Evolutionary conservation across 345 rosid genomes (phyloP).

Genomic region (Cardamine occulta): DNA sequence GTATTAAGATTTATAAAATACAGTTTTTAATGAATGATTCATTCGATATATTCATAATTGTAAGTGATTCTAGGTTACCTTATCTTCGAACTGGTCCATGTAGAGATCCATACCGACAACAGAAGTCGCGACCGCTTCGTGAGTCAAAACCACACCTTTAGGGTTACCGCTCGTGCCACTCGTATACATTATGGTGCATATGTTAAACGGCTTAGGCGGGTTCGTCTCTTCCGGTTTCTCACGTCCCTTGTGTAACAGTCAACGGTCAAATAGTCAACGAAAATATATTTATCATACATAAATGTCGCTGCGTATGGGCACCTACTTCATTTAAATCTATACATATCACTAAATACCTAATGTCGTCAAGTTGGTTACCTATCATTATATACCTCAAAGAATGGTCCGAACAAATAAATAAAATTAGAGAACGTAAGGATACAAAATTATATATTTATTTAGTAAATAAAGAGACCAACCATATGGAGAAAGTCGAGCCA

Average conservation of each 20-base stretch:
- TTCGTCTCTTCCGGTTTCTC: constrained; percentile 54
- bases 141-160: constrained; percentile 89
- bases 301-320: background rate
- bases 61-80: constrained; percentile 50
- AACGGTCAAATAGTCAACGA: constrained; percentile 16
- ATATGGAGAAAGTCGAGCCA: constrained; percentile 78
- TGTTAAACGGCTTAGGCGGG: constrained; percentile 66
- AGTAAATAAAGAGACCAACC: constrained; percentile 55
- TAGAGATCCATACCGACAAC: constrained; percentile 77
- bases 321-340: constrained; percentile 31
- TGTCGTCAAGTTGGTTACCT: constrained; percentile 25
- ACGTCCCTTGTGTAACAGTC: constrained; percentile 59
- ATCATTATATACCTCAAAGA: constrained; percentile 8
- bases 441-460: background rate
- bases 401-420: constrained; percentile 17
- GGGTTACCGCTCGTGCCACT: constrained; percentile 99
- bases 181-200: constrained; percentile 96
- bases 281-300: background rate
- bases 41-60: too few relatives aligned
- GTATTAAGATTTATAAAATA: too few relatives aligned
- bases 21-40: too few relatives aligned
- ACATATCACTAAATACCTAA: background rate
- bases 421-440: background rate
- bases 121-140: constrained; percentile 65
- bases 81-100: constrained; percentile 88